These are phyloP conservation scores for Ceratobasidium sp. DNA, from an alignment of 1,284 basidiomycete species.

Conservation along the genomic window DNA sequence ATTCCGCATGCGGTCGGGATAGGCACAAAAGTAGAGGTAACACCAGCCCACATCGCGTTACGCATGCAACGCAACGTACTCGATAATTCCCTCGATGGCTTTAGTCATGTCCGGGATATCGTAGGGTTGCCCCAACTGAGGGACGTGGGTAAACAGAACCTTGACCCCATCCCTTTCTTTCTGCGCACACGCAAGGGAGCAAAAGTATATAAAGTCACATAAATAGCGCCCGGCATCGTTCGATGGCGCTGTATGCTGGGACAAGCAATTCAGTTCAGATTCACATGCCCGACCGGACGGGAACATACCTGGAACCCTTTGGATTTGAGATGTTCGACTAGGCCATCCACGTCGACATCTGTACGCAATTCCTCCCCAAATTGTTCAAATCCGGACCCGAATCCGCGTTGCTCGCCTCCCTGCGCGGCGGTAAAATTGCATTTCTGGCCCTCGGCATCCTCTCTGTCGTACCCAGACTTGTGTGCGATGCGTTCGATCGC, in stretches of 20 bases:
- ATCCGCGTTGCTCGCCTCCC: slow-evolving; percentile 52
- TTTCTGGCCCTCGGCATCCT: slow-evolving; percentile 64
- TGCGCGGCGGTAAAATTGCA: slow-evolving; percentile 57
- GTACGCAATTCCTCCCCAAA: slow-evolving; percentile 58
- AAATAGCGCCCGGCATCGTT: slow-evolving; percentile 77
- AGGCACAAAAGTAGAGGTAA: not conserved
- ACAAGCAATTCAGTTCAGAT: not conserved
- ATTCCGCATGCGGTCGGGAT: too few species aligned
- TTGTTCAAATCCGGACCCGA: slow-evolving; percentile 58
- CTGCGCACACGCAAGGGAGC: slow-evolving; percentile 65
- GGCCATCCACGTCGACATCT: slow-evolving; percentile 56
- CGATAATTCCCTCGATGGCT: slow-evolving; percentile 52
- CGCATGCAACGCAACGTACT: slow-evolving; percentile 9
- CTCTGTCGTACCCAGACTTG: slow-evolving; percentile 72
- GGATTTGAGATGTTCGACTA: slow-evolving; percentile 63
- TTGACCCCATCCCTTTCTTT: slow-evolving; percentile 60
- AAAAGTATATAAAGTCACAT: slow-evolving; percentile 78
- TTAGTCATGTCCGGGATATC: slow-evolving; percentile 68
- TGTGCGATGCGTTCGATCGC: slow-evolving; percentile 70
- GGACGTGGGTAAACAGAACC: slow-evolving; percentile 74
- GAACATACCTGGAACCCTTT: slow-evolving; percentile 62
- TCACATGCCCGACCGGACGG: not conserved
- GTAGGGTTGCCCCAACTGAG: slow-evolving; percentile 66
- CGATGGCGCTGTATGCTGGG: slow-evolving; percentile 66
- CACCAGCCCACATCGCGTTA: not conserved